Base-by-base conservation (phyloP, 441 rosid genomes). In the Jatropha podagrica region DNA sequence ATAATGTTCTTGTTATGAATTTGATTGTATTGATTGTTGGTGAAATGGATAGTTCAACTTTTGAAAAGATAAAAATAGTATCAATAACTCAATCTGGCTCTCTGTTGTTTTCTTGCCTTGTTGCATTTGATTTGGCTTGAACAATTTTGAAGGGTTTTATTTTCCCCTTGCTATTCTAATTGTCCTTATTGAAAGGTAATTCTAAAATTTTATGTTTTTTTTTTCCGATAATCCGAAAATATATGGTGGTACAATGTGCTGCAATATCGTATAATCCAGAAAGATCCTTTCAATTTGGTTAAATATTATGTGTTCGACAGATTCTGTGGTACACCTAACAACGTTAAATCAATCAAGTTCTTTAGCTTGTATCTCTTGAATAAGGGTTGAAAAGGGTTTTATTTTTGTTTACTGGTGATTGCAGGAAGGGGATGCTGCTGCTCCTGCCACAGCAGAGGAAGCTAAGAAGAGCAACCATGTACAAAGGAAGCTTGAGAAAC, bases 401-500 rank as follows among this genome's bases (percentile, higher is more conserved):
- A 9, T 51, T 41, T 46, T 41, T 58, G 23, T 69, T 48, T 14
- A 26, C 48, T 59, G 17, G 18, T 76, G 8, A 26, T 58, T 52
- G 66, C 80, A 88, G 91, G 91, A 88, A 62, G 86, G 75, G 51
- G 91, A 84, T 44, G 69, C 42, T 44, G 69, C 42, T 42, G 49
- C 56, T 41, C 11, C 74, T 42, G 40, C 84, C 23, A 49, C 73
- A 13, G 55, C 85, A 11, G 91, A 86, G 76, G 91, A 88, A 73
- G 76, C 79, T 69, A 86, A 86, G 78, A 88, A 86, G 86, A 88
- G 91, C 69, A 84, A 41, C 74, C 87, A 84, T 68, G 86, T 88
- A 4, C 41, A 23, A 41, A 83, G 91, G 78, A 88, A 88, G 81
- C 54, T 84, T 40, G 88, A 84, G 79, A 82, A 82, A 52, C 88